These are phyloP conservation scores for Pelargonium nanum DNA, from an alignment of 345 rosid species.

Conservation along the genomic window DNA sequence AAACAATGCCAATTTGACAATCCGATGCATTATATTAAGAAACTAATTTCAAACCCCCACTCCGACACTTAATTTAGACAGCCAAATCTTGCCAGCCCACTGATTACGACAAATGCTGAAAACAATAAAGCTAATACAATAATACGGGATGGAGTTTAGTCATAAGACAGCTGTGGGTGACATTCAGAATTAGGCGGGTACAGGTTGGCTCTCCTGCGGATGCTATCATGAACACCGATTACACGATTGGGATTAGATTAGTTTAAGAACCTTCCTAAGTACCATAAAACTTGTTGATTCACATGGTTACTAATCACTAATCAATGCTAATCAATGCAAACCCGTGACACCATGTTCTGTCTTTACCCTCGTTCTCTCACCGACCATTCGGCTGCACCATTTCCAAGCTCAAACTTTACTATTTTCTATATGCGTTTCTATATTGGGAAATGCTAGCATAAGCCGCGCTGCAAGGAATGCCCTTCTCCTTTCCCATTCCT, in stretches of 20 bases:
- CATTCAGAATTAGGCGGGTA: not conserved
- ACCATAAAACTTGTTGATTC: not conserved
- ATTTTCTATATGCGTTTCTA: no score
- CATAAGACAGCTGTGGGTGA: not conserved
- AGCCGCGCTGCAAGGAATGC: no score
- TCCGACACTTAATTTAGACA: not conserved
- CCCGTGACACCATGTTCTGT: not conserved
- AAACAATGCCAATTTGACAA: constrained; percentile 5
- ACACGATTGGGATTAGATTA: not conserved
- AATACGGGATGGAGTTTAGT: not conserved
- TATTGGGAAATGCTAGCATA: no score
- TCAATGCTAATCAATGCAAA: not conserved
- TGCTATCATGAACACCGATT: not conserved
- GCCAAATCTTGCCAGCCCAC: not conserved
- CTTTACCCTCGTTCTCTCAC: not conserved
- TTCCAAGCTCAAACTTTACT: not conserved
- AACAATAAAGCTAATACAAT: not conserved
- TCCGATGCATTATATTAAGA: constrained; percentile 11
- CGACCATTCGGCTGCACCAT: not conserved
- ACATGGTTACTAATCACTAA: not conserved
- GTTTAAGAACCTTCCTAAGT: constrained; percentile 5
- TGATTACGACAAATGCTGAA: not conserved
- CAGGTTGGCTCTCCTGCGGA: not conserved
- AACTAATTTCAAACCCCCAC: not conserved
- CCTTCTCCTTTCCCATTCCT: no score